Conservation (phyloP, 768 basidiomycete genomes). For the Boletellus ananiceps region DNA sequence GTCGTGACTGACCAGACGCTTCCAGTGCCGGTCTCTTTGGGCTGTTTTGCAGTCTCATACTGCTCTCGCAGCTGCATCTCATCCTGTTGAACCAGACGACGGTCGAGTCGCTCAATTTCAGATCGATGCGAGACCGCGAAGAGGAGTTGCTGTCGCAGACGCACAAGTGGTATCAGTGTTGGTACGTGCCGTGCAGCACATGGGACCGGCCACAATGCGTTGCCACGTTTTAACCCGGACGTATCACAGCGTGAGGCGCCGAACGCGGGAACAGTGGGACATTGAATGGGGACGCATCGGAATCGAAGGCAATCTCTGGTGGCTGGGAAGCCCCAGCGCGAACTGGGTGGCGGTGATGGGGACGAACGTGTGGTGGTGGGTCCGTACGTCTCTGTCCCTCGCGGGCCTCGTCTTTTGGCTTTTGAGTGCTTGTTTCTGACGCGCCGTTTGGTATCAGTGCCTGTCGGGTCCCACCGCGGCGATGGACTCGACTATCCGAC, state of each 20-base stretch:
- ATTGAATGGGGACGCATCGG: slow-evolving; percentile 74
- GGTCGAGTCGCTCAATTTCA: slow-evolving; percentile 66
- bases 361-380: slow-evolving; percentile 59
- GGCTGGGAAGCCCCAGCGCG: slow-evolving; percentile 53
- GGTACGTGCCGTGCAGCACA: slow-evolving; percentile 37
- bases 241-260: slow-evolving; percentile 45
- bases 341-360: slow-evolving; percentile 90
- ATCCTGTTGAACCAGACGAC: slow-evolving; percentile 68
- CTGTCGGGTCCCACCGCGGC: slow-evolving; percentile 46
- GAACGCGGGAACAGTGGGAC: slow-evolving; percentile 54
- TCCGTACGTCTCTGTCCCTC: slow-evolving; percentile 51
- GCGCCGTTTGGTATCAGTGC: slow-evolving; percentile 28
- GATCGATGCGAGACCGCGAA: slow-evolving; percentile 64
- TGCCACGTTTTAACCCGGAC: background rate
- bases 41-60: slow-evolving; percentile 61
- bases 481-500: slow-evolving; percentile 62
- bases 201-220: background rate
- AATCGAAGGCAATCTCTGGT: slow-evolving; percentile 85
- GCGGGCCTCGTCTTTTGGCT: background rate
- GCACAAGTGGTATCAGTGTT: slow-evolving; percentile 49
- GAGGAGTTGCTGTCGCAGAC: slow-evolving; percentile 42
- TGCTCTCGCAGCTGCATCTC: slow-evolving; percentile 54
- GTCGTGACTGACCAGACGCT: slow-evolving; percentile 5
- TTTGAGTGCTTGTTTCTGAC: slow-evolving; percentile 1
- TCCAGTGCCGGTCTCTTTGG: slow-evolving; percentile 64